Percentiles rank a stretch among this genome's conserved stretches.
These are phyloP conservation scores for Podaxis sp. DNA, from an alignment of 768 basidiomycete species.

Conservation along the genomic window DNA sequence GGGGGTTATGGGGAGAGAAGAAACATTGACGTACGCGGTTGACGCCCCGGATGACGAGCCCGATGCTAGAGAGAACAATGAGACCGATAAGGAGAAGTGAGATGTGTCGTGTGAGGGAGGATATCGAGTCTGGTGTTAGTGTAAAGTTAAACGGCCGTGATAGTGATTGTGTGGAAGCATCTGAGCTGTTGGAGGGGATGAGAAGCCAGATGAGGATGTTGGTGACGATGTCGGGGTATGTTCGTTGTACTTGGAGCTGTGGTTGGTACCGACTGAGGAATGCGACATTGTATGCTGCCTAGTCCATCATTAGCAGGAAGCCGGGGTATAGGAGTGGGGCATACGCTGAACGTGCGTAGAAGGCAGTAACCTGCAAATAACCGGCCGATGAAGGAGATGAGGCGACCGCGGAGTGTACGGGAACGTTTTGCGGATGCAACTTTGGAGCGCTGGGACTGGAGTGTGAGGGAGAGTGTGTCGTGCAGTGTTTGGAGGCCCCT, in stretches of 20 bases:
- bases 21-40: constrained; percentile 39
- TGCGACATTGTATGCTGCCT: constrained; percentile 35
- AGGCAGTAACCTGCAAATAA: constrained; percentile 67
- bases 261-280: constrained; percentile 31
- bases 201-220: constrained; percentile 26
- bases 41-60: constrained; percentile 65
- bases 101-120: constrained; percentile 40
- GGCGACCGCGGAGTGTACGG: constrained; percentile 49
- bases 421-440: constrained; percentile 47
- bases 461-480: constrained; percentile 57
- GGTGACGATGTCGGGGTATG: constrained; percentile 39
- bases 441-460: constrained; percentile 45
- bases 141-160: constrained; percentile 13
- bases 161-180: too few relatives aligned
- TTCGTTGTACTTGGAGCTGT: constrained; percentile 20
- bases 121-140: constrained; percentile 29
- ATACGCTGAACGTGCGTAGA: constrained; percentile 55
- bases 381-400: constrained; percentile 41
- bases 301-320: constrained; percentile 17
- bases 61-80: constrained; percentile 71
- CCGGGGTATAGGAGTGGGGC: constrained; percentile 18
- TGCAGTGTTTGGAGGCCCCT: constrained; percentile 64
- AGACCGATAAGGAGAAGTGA: constrained; percentile 71
- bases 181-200: constrained; percentile 19
- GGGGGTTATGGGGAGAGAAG: not conserved